Evolutionary conservation across 2,329 filamentous ascomycete genomes (phyloP).

Genomic region (Sporothrix variecibatus): DNA sequence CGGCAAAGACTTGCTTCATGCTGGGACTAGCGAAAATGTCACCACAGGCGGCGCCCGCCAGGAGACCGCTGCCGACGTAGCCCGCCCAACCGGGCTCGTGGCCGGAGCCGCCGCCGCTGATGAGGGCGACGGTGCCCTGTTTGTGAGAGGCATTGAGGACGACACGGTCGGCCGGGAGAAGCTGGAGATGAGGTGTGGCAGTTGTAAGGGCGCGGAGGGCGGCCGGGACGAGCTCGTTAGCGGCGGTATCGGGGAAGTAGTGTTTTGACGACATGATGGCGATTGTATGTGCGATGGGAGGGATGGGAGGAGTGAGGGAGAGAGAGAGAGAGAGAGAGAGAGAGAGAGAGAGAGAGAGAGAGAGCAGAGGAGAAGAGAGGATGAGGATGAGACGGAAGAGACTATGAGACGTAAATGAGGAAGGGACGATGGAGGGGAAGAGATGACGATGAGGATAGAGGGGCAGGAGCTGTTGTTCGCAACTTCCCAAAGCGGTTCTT

Average conservation of each 20-base stretch:
- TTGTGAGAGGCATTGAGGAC: conserved; percentile 52
- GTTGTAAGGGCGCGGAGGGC: conserved; percentile 52
- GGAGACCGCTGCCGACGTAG: conserved; percentile 62
- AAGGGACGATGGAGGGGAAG: neutral
- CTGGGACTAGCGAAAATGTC: conserved; percentile 66
- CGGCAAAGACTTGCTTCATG: conserved; percentile 63
- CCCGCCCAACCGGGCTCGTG: conserved; percentile 66
- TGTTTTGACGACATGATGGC: conserved; percentile 54
- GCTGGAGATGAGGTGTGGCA: conserved; percentile 52
- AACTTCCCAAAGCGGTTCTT: conserved; percentile 11
- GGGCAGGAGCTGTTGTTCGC: neutral
- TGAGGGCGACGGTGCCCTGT: conserved; percentile 50
- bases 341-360: neutral
- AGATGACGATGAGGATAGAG: neutral
- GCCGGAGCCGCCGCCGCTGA: conserved; percentile 57
- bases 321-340: neutral
- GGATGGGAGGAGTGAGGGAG: neutral
- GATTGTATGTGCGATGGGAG: neutral
- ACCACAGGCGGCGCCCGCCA: conserved; percentile 62
- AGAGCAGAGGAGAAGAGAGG: neutral
- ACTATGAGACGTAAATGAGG: neutral
- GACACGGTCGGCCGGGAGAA: conserved; percentile 53
- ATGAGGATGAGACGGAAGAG: neutral
- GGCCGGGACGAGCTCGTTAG: conserved; percentile 58
- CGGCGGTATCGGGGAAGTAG: conserved; percentile 49